phyloP scores from a whole-genome alignment of 148 eudicot genomes.

The Nepenthes gracilis region DNA sequence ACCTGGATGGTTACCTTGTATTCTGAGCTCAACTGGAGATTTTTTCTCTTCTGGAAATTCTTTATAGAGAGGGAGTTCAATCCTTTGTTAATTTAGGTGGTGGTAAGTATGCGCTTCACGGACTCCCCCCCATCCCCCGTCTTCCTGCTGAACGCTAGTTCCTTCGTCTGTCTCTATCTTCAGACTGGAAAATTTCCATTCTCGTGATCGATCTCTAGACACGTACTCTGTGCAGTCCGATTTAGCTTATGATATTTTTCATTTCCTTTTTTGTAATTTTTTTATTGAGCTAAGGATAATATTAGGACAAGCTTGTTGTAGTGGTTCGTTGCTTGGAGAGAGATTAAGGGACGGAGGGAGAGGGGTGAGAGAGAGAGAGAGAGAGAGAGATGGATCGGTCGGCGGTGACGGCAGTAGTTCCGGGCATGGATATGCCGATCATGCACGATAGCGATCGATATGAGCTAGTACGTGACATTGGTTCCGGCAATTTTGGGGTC shows the following conservation, averaged over 20 bases:
- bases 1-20: no score
- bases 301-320: background rate
- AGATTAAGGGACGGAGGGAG: background rate
- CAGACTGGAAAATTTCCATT: background rate
- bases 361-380: background rate
- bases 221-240: constrained; percentile 4
- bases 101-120: constrained; percentile 27
- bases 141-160: background rate
- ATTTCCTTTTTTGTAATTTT: background rate
- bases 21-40: no score
- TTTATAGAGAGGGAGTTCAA: no score
- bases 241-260: background rate
- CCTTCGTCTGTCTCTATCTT: constrained; percentile 17
- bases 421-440: constrained; percentile 41
- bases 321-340: background rate
- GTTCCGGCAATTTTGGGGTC: constrained; percentile 85
- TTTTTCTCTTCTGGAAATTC: no score
- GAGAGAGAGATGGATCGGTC: constrained; percentile 13
- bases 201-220: constrained; percentile 14
- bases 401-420: constrained; percentile 5
- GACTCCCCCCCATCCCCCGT: background rate
- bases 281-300: no score
- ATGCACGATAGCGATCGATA: constrained; percentile 57
- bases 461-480: constrained; percentile 64
- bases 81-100: background rate